Evolutionary conservation across 768 basidiomycete species (phyloP).

Genomic region (Imleria badia): DNA sequence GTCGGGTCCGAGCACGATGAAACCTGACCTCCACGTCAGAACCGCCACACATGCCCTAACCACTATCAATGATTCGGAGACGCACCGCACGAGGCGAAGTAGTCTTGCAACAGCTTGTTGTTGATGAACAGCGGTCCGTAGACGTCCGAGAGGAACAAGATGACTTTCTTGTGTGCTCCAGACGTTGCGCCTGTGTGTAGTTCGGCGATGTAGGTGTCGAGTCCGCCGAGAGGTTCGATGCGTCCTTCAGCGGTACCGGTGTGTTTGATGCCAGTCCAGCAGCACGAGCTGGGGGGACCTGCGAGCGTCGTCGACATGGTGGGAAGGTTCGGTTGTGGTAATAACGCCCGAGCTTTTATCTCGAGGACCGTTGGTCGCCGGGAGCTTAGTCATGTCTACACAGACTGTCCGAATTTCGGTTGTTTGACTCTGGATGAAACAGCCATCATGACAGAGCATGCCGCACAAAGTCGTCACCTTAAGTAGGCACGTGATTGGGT

Average conservation of each 20-base stretch:
- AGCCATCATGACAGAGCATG: not conserved
- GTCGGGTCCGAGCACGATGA: conserved; percentile 56
- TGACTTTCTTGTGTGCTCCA: conserved; percentile 39
- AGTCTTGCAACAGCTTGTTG: conserved; percentile 59
- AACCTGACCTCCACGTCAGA: conserved; percentile 40
- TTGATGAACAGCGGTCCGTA: conserved; percentile 55
- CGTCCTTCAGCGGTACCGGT: conserved; percentile 47
- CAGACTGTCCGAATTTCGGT: not conserved
- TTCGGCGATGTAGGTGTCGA: conserved; percentile 55
- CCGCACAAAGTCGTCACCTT: not conserved
- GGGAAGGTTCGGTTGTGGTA: not conserved
- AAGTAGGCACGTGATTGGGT: not conserved
- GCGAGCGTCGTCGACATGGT: conserved; percentile 36
- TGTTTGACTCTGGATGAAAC: not conserved
- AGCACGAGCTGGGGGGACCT: conserved; percentile 45
- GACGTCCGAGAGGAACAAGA: conserved; percentile 57
- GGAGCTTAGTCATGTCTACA: not conserved
- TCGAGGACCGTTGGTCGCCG: not conserved
- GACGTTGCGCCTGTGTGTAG: conserved; percentile 30
- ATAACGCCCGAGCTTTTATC: not conserved
- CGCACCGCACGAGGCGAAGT: conserved; percentile 57
- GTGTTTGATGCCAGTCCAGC: conserved; percentile 51
- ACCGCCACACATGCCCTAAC: not conserved
- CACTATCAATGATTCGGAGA: not conserved
- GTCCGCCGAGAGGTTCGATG: conserved; percentile 42